Evolutionary conservation across 176 grass and related monocot species (phyloP).

Genomic region (Leersia perrieri): DNA sequence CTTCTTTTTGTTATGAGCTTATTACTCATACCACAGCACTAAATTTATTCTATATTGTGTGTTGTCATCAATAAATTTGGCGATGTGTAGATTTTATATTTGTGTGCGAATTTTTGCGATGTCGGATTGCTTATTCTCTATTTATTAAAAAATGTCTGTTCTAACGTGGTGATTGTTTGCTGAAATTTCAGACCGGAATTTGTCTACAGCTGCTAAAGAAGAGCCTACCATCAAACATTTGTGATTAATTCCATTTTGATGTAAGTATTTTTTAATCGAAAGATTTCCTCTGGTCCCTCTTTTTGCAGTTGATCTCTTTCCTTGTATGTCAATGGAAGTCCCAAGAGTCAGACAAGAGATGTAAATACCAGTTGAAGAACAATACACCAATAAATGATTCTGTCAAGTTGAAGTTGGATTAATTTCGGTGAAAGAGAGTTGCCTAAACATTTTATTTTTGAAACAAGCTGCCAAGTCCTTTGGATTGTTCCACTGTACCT

Average conservation of each 20-base stretch:
- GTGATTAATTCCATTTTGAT: not conserved
- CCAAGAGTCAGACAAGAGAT: not conserved
- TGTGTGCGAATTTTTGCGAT: not conserved
- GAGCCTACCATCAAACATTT: not conserved
- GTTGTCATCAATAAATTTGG: not conserved
- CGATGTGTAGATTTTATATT: not conserved
- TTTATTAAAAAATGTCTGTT: not conserved
- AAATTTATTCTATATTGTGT: not conserved
- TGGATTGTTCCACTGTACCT: not conserved
- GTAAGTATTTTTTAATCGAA: not conserved
- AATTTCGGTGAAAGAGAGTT: not conserved
- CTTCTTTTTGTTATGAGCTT: not conserved
- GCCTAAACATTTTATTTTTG: not conserved
- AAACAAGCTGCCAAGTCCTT: not conserved
- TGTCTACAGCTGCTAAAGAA: constrained; percentile 1
- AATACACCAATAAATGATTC: not conserved
- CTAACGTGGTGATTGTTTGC: not conserved
- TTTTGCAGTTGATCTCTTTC: not conserved
- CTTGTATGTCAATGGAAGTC: not conserved
- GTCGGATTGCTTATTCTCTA: not conserved
- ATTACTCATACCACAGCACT: not conserved
- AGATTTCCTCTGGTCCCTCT: not conserved
- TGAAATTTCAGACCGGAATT: not conserved
- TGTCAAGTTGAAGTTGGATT: not conserved
- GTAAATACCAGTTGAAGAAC: not conserved